These are phyloP conservation scores for Nakazawaea ernobii DNA, from an alignment of 805 yeast species.

Conservation along the genomic window DNA sequence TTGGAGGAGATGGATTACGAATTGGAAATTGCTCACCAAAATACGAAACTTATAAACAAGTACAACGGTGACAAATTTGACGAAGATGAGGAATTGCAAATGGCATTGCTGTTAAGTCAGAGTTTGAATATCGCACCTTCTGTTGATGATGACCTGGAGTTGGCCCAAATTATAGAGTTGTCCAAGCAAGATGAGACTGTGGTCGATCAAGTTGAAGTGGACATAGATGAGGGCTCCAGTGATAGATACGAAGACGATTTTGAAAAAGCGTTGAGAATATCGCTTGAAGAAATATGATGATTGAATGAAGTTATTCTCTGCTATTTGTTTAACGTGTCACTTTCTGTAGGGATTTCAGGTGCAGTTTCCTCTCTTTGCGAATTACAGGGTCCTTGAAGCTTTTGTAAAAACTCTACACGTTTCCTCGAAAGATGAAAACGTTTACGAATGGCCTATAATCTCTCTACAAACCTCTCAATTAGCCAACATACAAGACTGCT, in stretches of 20 bases:
- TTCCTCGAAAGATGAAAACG: too few relatives aligned
- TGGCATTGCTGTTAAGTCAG: constrained; percentile 37
- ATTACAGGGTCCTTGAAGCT: too few relatives aligned
- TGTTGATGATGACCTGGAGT: not conserved
- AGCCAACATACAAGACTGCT: too few relatives aligned
- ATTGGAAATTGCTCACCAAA: constrained; percentile 20
- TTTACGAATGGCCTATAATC: too few relatives aligned
- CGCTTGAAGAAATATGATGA: too few relatives aligned
- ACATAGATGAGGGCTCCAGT: not conserved
- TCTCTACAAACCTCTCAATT: too few relatives aligned
- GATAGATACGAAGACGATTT: not conserved
- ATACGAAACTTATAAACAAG: constrained; percentile 30
- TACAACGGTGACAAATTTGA: constrained; percentile 40
- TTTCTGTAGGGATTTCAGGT: too few relatives aligned
- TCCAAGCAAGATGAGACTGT: not conserved
- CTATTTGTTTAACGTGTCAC: too few relatives aligned
- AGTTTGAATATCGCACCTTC: constrained; percentile 15
- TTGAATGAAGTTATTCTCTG: too few relatives aligned
- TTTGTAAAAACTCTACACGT: too few relatives aligned
- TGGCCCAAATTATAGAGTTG: not conserved
- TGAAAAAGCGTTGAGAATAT: not conserved
- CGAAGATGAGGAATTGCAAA: constrained; percentile 33
- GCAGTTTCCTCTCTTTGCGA: too few relatives aligned
- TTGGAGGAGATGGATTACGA: constrained; percentile 23
- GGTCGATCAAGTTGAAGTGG: not conserved